These are phyloP conservation scores for Pyrenochaeta sp. DNA, from an alignment of 2,329 filamentous ascomycete genomes.

Conservation along the genomic window DNA sequence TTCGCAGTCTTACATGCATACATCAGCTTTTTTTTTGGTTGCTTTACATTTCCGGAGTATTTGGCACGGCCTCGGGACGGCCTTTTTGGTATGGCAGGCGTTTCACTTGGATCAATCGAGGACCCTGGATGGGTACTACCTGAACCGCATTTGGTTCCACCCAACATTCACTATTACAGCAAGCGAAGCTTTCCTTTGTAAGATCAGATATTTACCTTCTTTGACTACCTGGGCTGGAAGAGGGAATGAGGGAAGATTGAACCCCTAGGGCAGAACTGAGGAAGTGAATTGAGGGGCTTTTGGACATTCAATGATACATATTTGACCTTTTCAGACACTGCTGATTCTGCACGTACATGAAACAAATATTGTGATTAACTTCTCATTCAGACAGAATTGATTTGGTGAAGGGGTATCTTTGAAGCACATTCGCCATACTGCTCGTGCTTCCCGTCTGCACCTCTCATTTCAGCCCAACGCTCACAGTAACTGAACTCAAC, in stretches of 20 bases:
- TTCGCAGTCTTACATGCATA: background rate
- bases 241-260: slow-evolving; percentile 1
- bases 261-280: background rate
- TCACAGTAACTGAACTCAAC: slow-evolving; percentile 44
- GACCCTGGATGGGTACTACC: background rate
- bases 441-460: background rate
- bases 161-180: slow-evolving; percentile 29
- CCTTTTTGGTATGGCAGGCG: background rate
- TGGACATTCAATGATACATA: slow-evolving; percentile 46
- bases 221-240: slow-evolving; percentile 18
- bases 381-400: background rate
- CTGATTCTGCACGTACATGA: background rate
- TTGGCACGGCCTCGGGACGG: slow-evolving; percentile 5
- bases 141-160: slow-evolving; percentile 4
- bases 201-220: slow-evolving; percentile 20
- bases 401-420: slow-evolving; percentile 14
- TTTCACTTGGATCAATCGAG: background rate
- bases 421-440: background rate
- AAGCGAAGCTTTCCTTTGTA: slow-evolving; percentile 34
- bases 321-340: slow-evolving; percentile 15
- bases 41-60: background rate
- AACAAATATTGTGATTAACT: background rate
- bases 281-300: slow-evolving; percentile 5
- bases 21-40: background rate
- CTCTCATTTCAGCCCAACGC: slow-evolving; percentile 37